Conservation (phyloP, 768 basidiomycete genomes). For the Holtermanniella nyarrowii region DNA sequence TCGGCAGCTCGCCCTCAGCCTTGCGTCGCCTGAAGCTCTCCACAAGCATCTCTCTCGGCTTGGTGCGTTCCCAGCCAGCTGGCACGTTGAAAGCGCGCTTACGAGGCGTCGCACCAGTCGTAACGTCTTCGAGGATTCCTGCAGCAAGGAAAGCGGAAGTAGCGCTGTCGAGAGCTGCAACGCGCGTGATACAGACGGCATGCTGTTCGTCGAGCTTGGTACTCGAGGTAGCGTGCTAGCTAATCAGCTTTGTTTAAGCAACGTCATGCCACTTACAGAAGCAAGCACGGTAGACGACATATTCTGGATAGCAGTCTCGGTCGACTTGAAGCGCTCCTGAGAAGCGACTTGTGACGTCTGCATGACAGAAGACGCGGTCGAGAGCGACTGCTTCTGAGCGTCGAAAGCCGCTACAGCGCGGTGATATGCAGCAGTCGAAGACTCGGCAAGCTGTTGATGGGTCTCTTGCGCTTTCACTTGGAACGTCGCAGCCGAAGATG, state of each 20-base stretch:
- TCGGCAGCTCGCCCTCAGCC: neutral
- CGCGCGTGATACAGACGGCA: constrained; percentile 3
- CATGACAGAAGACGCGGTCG: neutral
- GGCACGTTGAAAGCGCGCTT: constrained; percentile 34
- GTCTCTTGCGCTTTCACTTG: constrained; percentile 15
- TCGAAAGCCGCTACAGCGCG: neutral
- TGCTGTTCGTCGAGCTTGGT: constrained; percentile 12
- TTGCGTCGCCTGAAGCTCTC: constrained; percentile 6
- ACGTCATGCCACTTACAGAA: constrained; percentile 7
- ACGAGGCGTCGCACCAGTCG: constrained; percentile 34
- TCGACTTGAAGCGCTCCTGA: neutral
- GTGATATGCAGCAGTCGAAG: constrained; percentile 3
- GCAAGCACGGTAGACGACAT: constrained; percentile 3
- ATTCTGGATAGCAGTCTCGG: neutral
- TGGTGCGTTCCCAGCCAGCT: constrained; percentile 29
- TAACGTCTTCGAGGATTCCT: constrained; percentile 33
- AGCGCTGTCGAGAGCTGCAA: constrained; percentile 15
- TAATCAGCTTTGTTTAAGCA: neutral
- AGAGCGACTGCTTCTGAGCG: neutral
- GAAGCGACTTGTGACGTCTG: neutral
- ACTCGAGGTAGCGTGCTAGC: constrained; percentile 19
- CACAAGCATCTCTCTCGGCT: constrained; percentile 21
- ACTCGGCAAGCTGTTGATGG: constrained; percentile 13
- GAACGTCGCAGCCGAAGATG: constrained; percentile 11
- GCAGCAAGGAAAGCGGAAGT: constrained; percentile 25